These are phyloP conservation scores for Syzygium oleosum DNA, from an alignment of 345 rosid species.

Conservation along the genomic window DNA sequence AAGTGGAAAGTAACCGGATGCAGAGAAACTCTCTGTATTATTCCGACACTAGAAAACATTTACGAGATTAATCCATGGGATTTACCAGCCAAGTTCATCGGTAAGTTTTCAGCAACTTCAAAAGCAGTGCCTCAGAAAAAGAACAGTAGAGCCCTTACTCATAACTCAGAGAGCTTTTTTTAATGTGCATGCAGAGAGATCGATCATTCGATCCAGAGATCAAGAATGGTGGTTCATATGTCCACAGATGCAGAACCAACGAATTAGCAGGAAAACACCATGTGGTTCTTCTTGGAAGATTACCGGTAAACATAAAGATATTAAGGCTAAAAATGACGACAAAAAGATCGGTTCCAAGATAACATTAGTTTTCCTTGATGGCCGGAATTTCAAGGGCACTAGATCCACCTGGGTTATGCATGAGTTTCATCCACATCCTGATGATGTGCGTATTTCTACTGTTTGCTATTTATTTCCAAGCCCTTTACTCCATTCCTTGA, in stretches of 20 bases:
- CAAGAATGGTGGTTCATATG: neutral
- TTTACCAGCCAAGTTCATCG: neutral
- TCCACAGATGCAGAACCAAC: neutral
- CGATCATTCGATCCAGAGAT: neutral
- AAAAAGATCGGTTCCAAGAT: slow-evolving; percentile 2
- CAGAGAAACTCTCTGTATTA: neutral
- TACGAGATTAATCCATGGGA: neutral
- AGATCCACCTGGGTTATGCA: slow-evolving; percentile 2
- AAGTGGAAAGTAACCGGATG: neutral
- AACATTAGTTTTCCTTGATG: neutral
- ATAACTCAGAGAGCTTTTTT: neutral
- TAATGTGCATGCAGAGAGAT: neutral
- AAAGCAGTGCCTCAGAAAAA: neutral
- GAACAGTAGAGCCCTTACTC: neutral
- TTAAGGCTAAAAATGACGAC: neutral
- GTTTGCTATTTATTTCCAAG: neutral
- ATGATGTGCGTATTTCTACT: neutral
- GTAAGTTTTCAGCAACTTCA: neutral
- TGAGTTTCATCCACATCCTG: neutral
- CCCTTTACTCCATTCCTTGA: neutral
- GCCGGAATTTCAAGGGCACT: neutral
- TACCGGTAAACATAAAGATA: neutral
- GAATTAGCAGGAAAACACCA: neutral
- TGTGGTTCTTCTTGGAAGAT: neutral
- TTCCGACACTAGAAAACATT: neutral